Percentiles rank a stretch among this genome's conserved stretches.
phyloP scores from a whole-genome alignment of 1,284 basidiomycete species.

The Ceratobasidium sp. region DNA sequence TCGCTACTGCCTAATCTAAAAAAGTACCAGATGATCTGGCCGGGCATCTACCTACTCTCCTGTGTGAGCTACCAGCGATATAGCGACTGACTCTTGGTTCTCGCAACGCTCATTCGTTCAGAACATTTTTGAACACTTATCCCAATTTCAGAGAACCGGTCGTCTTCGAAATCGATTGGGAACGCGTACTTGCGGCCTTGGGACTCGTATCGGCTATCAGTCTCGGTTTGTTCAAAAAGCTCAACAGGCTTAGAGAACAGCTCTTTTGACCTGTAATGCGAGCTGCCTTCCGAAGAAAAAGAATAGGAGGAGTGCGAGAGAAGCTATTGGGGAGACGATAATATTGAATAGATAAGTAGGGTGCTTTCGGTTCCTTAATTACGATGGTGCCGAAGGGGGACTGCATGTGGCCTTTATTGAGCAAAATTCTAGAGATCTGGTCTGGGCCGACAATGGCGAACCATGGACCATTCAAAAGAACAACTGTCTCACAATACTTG shows the following conservation, averaged over 20 bases:
- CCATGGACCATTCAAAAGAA: no score
- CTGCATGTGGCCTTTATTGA: no score
- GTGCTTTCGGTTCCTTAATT: no score
- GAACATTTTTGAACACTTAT: neutral
- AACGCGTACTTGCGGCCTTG: neutral
- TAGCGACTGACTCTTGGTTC: neutral
- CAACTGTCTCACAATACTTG: no score
- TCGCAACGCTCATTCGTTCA: no score
- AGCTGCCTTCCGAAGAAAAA: neutral
- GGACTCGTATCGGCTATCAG: neutral
- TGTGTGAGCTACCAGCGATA: neutral
- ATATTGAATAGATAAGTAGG: no score
- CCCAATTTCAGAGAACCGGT: neutral
- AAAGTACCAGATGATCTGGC: neutral
- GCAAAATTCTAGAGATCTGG: no score
- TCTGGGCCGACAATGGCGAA: no score
- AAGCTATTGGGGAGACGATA: neutral
- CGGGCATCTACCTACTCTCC: neutral
- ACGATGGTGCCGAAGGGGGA: no score
- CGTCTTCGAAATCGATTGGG: neutral
- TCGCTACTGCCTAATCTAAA: neutral
- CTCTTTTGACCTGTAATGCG: neutral
- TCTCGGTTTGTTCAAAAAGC: neutral
- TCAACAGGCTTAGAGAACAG: neutral
- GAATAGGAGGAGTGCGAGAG: neutral